A percentile compares a stretch with the other conserved stretches of the same genome.
These are phyloP conservation scores for Plasmodium relictum DNA, from an alignment of 169 alveolate genomes.

Conservation along the genomic window DNA sequence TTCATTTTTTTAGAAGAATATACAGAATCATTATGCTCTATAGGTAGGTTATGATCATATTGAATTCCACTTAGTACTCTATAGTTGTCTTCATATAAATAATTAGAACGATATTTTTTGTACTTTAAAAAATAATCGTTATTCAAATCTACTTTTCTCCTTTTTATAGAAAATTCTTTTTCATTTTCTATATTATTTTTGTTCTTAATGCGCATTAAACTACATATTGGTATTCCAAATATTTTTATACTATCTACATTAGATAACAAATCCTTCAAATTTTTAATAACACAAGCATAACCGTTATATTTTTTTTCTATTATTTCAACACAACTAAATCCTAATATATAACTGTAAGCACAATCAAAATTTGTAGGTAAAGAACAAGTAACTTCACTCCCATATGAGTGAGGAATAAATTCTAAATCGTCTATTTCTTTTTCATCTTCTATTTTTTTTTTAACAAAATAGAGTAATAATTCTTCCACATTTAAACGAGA, in stretches of 20 bases:
- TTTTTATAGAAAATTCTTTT: slow-evolving; percentile 1
- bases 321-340: slow-evolving; percentile 92
- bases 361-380: slow-evolving; percentile 95
- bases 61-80: slow-evolving; percentile 42
- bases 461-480: slow-evolving; percentile 23
- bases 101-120: slow-evolving; percentile 3
- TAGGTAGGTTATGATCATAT: slow-evolving; percentile 8
- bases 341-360: slow-evolving; percentile 95
- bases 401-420: slow-evolving; percentile 18
- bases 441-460: slow-evolving; percentile 8
- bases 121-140: slow-evolving; percentile 15
- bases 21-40: slow-evolving; percentile 11
- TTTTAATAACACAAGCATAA: slow-evolving; percentile 89
- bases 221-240: slow-evolving; percentile 32
- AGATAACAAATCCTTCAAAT: slow-evolving; percentile 82
- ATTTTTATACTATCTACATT: slow-evolving; percentile 15
- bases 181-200: background rate
- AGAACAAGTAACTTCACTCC: slow-evolving; percentile 96
- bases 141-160: slow-evolving; percentile 16
- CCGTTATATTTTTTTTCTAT: slow-evolving; percentile 91
- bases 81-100: slow-evolving; percentile 22
- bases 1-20: slow-evolving; percentile 9
- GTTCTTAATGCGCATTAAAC: slow-evolving; percentile 6
- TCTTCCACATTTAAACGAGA: slow-evolving; percentile 17
- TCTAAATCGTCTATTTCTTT: slow-evolving; percentile 2